Conservation (phyloP, 305 asterid genomes). For the Fraxinus xanthoxyloides region DNA sequence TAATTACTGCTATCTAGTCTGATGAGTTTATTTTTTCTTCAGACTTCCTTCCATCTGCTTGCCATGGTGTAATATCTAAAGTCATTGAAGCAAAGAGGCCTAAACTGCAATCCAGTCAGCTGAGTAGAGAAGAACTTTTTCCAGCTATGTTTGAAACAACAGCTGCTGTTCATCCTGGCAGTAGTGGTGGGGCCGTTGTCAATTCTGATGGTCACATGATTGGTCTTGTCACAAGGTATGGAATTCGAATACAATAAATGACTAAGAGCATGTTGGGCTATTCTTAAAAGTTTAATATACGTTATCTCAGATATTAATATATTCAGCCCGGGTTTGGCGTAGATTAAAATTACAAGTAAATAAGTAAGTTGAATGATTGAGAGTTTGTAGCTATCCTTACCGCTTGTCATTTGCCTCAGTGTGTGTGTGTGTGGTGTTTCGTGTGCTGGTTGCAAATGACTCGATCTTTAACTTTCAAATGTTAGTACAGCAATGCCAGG, state of each 20-base stretch:
- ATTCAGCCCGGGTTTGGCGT: neutral
- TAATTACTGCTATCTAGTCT: slow-evolving; percentile 1
- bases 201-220: slow-evolving; percentile 78
- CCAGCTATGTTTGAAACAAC: slow-evolving; percentile 99
- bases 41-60: slow-evolving; percentile 86
- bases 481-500: slow-evolving; percentile 77
- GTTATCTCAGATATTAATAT: neutral
- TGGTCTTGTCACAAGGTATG: slow-evolving; percentile 94
- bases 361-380: no score
- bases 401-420: neutral
- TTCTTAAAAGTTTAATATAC: neutral
- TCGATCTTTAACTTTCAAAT: slow-evolving; percentile 10
- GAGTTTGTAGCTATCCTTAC: neutral
- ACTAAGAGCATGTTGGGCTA: neutral
- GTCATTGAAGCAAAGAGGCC: slow-evolving; percentile 70
- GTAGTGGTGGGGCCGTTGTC: slow-evolving; percentile 97
- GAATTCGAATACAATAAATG: slow-evolving; percentile 2
- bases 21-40: slow-evolving; percentile 19
- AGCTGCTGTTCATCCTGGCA: slow-evolving; percentile 96
- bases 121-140: slow-evolving; percentile 32
- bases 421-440: neutral
- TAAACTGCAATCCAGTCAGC: slow-evolving; percentile 24
- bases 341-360: neutral
- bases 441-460: neutral
- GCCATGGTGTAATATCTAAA: slow-evolving; percentile 82